These are phyloP conservation scores for Globisporangium canariense DNA, from an alignment of 352 stramenopile species.

Conservation along the genomic window DNA sequence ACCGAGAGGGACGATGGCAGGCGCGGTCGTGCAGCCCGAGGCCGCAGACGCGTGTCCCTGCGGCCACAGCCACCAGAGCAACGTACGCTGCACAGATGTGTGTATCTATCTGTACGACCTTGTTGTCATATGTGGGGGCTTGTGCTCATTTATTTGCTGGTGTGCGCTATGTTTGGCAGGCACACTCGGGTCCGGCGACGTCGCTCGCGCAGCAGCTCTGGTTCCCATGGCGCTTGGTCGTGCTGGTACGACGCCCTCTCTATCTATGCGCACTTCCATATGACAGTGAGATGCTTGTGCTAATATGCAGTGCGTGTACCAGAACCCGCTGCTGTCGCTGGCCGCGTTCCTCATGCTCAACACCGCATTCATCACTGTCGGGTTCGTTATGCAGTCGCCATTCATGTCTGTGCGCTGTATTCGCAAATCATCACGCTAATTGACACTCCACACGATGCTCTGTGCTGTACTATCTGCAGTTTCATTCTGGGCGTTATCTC, in stretches of 20 bases:
- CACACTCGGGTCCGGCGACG: not conserved
- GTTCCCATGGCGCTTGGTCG: slow-evolving; percentile 63
- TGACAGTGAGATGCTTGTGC: not conserved
- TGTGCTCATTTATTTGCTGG: not conserved
- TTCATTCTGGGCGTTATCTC: slow-evolving; percentile 50
- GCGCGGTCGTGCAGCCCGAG: slow-evolving; percentile 24
- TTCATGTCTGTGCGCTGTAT: not conserved
- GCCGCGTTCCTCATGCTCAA: slow-evolving; percentile 53
- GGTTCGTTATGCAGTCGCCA: slow-evolving; percentile 20
- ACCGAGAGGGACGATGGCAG: not conserved
- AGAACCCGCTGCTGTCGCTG: slow-evolving; percentile 63
- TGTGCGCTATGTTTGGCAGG: not conserved
- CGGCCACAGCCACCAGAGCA: slow-evolving; percentile 28
- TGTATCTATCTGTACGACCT: not conserved
- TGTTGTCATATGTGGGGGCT: not conserved
- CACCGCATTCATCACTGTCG: slow-evolving; percentile 52
- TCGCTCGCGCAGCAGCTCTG: slow-evolving; percentile 67
- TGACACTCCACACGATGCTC: not conserved
- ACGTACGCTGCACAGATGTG: not conserved
- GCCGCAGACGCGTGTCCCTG: slow-evolving; percentile 23
- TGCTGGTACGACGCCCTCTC: slow-evolving; percentile 28
- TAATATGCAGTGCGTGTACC: not conserved
- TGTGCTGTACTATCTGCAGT: slow-evolving; percentile 12
- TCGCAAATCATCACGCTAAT: not conserved
- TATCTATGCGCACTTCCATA: not conserved